phyloP scores from a whole-genome alignment of 768 basidiomycete species.

The Krasilnikovozyma curviuscula region DNA sequence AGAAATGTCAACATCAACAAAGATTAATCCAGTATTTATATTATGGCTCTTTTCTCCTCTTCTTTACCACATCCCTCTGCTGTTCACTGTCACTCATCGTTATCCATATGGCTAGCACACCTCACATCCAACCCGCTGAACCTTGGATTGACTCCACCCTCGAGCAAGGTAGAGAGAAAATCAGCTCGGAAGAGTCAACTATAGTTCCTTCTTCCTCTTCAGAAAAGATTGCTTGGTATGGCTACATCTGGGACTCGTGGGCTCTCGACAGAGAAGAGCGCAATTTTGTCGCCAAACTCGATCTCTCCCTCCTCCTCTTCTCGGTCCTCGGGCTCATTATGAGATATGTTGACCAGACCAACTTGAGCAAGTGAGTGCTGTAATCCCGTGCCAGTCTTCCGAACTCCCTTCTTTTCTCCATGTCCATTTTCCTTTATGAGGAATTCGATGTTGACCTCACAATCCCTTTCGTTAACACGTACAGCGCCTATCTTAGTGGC shows the following conservation, averaged over 20 bases:
- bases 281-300: conserved; percentile 8
- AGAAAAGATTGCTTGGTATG: conserved; percentile 12
- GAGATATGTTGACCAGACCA: conserved; percentile 9
- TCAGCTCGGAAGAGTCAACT: neutral
- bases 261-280: conserved; percentile 9
- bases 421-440: too few species aligned
- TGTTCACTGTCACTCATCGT: too few species aligned
- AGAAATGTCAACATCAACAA: too few species aligned
- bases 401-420: too few species aligned
- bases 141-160: neutral
- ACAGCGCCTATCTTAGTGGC: conserved; percentile 2
- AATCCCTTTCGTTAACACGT: neutral
- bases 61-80: neutral
- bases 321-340: conserved; percentile 8
- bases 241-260: conserved; percentile 16
- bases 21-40: too few species aligned
- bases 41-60: neutral
- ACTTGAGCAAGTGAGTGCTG: neutral
- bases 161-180: neutral
- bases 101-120: neutral
- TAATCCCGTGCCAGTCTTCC: too few species aligned
- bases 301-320: conserved; percentile 11
- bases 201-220: neutral
- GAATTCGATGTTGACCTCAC: conserved; percentile 2
- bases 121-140: neutral